These are phyloP conservation scores for Odonthalia washingtoniensis DNA, from an alignment of 31 red algal species.

Conservation along the genomic window DNA sequence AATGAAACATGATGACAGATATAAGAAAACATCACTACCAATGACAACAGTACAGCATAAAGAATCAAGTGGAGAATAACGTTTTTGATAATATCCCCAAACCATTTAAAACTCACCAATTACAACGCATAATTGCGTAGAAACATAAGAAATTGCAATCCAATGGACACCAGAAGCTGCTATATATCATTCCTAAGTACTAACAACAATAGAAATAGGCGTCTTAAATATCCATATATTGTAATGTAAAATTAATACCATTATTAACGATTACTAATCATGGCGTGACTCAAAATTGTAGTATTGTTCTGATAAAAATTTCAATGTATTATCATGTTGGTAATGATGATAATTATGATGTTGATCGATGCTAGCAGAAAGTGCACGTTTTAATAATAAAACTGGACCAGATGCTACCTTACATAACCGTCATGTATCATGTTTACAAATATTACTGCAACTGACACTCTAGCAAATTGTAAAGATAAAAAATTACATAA, in stretches of 20 bases:
- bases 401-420: constrained; percentile 72
- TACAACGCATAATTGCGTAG: constrained; percentile 76
- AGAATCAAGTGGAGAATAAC: constrained; percentile 80
- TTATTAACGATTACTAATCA: constrained; percentile 68
- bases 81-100: constrained; percentile 46
- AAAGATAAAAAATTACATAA: no score
- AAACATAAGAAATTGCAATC: constrained; percentile 81
- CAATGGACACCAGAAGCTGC: constrained; percentile 87
- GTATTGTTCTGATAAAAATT: no score
- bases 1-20: neutral
- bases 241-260: constrained; percentile 75
- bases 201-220: constrained; percentile 66
- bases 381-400: constrained; percentile 60
- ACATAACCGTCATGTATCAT: no score
- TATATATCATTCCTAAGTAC: constrained; percentile 63
- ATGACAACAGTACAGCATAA: constrained; percentile 72
- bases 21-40: constrained; percentile 46
- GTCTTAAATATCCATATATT: constrained; percentile 87
- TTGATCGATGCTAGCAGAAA: constrained; percentile 7
- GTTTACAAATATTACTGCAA: no score
- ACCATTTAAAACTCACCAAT: constrained; percentile 71
- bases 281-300: constrained; percentile 30
- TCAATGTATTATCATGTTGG: neutral
- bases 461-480: no score
- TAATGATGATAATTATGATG: no score